Evolutionary conservation across 225 moss, liverwort and hornwort genomes (phyloP).

Genomic region (Thuidium tamariscinum): DNA sequence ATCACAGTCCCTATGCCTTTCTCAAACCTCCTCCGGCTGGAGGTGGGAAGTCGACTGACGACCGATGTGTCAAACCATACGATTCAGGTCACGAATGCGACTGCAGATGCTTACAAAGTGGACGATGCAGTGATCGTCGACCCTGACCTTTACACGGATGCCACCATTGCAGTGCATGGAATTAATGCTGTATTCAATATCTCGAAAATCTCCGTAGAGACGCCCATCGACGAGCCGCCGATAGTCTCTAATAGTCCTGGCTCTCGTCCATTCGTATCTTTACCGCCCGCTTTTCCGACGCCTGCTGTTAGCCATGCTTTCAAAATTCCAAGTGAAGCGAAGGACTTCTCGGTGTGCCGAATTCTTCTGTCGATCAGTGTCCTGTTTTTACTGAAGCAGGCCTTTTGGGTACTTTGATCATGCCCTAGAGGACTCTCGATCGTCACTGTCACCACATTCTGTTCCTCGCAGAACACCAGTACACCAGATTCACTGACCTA

Average conservation of each 20-base stretch:
- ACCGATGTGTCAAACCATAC: background rate
- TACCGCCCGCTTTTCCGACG: too few species aligned
- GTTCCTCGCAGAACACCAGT: background rate
- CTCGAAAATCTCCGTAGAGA: too few species aligned
- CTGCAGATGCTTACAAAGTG: background rate
- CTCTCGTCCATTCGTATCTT: too few species aligned
- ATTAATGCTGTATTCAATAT: slow-evolving; percentile 14
- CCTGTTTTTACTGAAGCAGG: background rate
- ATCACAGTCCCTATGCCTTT: background rate
- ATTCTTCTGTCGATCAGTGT: background rate
- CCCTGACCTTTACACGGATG: slow-evolving; percentile 22
- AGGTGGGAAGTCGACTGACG: slow-evolving; percentile 12
- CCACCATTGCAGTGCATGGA: slow-evolving; percentile 16
- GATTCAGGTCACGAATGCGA: slow-evolving; percentile 1
- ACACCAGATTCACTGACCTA: background rate
- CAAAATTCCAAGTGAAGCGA: background rate
- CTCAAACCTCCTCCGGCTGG: slow-evolving; percentile 18
- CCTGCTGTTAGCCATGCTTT: background rate
- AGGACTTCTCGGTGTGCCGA: background rate
- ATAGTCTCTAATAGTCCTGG: too few species aligned
- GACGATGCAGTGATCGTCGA: slow-evolving; percentile 20
- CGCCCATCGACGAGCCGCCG: too few species aligned
- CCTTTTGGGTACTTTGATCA: background rate
- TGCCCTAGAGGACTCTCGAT: background rate
- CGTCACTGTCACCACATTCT: background rate